phyloP scores from a whole-genome alignment of 345 rosid species.

The Erucastrum elatum region DNA sequence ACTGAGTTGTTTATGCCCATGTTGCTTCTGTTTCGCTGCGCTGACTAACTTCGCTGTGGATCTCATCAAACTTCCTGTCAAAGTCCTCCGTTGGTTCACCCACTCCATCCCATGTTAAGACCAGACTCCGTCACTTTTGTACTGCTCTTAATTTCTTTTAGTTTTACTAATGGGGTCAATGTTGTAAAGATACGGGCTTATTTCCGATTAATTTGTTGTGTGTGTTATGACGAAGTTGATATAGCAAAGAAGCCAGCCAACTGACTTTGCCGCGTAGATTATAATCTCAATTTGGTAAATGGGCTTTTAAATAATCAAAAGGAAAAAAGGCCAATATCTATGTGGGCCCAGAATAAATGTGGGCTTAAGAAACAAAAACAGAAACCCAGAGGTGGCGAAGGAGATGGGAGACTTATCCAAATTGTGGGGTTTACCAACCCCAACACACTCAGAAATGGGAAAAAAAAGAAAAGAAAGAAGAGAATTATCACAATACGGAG shows the following conservation, averaged over 20 bases:
- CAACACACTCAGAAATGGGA: background rate
- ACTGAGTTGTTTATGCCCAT: conserved; percentile 87
- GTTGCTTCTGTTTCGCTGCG: conserved; percentile 67
- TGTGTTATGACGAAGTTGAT: too few species aligned
- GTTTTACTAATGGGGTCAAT: background rate
- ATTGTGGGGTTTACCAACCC: conserved; percentile 26
- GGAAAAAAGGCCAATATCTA: background rate
- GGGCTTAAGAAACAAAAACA: background rate
- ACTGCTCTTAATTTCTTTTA: background rate
- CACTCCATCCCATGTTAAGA: conserved; percentile 71
- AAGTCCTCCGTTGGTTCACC: conserved; percentile 62
- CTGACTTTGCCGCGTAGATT: background rate
- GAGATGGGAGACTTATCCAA: background rate
- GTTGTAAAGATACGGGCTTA: background rate
- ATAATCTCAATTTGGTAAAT: background rate
- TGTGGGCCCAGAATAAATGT: background rate
- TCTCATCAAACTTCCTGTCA: conserved; percentile 71
- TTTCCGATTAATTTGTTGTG: background rate
- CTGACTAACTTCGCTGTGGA: conserved; percentile 64
- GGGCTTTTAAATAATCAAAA: background rate
- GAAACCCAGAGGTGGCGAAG: background rate
- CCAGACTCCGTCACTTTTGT: background rate
- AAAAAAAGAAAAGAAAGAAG: background rate
- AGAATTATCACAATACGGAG: background rate
- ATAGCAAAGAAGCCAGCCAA: too few species aligned